Percentiles rank a stretch among this genome's conserved stretches.
phyloP scores from a whole-genome alignment of 768 basidiomycete species.

The Candolleomyces eurysporus region DNA sequence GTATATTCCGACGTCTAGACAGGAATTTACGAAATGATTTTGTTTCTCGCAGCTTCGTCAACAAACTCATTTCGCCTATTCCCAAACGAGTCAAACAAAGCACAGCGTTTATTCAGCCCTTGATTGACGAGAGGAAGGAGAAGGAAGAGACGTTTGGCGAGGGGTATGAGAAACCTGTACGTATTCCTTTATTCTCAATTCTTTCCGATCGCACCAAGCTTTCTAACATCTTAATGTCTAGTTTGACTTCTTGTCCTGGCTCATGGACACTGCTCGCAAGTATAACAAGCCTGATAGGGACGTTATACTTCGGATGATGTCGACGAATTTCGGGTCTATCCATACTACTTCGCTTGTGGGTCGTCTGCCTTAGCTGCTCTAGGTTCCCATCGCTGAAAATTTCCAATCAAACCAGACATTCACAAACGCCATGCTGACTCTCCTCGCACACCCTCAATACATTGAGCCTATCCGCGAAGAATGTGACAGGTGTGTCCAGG shows the following conservation, averaged over 20 bases:
- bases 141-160: not conserved
- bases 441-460: conserved; percentile 35
- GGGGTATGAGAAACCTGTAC: conserved; percentile 11
- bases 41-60: not conserved
- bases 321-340: conserved; percentile 40
- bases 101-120: conserved; percentile 6
- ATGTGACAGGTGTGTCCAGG: conserved; percentile 31
- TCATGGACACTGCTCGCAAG: conserved; percentile 38
- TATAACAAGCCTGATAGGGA: conserved; percentile 23
- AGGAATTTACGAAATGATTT: not conserved
- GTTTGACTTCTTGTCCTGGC: conserved; percentile 49
- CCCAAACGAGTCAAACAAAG: conserved; percentile 4
- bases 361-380: not conserved
- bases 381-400: not conserved
- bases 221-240: conserved; percentile 13
- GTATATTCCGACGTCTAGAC: not conserved
- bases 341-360: conserved; percentile 43
- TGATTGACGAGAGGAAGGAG: conserved; percentile 11
- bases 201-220: not conserved
- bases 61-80: not conserved
- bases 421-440: conserved; percentile 32
- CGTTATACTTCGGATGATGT: conserved; percentile 33
- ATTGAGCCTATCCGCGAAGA: conserved; percentile 39
- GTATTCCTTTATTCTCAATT: not conserved
- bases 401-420: conserved; percentile 25